These are phyloP conservation scores for Toxicodendron radicans DNA, from an alignment of 345 rosid genomes.

Conservation along the genomic window DNA sequence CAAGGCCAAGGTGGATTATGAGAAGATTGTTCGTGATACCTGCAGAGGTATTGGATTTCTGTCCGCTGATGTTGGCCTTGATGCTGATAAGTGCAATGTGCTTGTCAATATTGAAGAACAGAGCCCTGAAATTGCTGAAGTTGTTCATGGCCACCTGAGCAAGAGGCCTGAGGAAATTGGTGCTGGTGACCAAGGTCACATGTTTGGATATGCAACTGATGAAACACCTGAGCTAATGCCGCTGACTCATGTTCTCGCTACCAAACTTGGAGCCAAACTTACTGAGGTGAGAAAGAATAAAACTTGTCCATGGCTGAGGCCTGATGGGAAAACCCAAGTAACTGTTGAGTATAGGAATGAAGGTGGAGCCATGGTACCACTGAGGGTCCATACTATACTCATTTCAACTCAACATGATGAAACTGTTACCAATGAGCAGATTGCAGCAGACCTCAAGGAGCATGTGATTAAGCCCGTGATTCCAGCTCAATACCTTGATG, in stretches of 20 bases:
- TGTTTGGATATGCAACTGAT: conserved; percentile 37
- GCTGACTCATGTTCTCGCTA: conserved; percentile 31
- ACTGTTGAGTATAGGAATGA: conserved; percentile 32
- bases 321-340: conserved; percentile 37
- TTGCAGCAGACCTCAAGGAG: conserved; percentile 23
- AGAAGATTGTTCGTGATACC: conserved; percentile 27
- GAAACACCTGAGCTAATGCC: conserved; percentile 36
- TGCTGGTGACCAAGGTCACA: conserved; percentile 33
- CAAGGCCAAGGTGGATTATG: conserved; percentile 34
- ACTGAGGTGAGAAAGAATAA: conserved; percentile 31
- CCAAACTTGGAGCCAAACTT: conserved; percentile 30
- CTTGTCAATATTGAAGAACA: conserved; percentile 31
- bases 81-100: conserved; percentile 28
- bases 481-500: conserved; percentile 28
- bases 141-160: conserved; percentile 27
- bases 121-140: conserved; percentile 31
- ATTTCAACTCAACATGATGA: conserved; percentile 31
- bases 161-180: conserved; percentile 33
- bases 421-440: conserved; percentile 24
- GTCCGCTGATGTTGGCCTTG: conserved; percentile 23
- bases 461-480: conserved; percentile 31
- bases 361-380: conserved; percentile 34
- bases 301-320: conserved; percentile 32
- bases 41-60: conserved; percentile 30
- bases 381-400: conserved; percentile 29